Base-by-base conservation (phyloP, 345 rosid species). In the Ceriops decandra region DNA sequence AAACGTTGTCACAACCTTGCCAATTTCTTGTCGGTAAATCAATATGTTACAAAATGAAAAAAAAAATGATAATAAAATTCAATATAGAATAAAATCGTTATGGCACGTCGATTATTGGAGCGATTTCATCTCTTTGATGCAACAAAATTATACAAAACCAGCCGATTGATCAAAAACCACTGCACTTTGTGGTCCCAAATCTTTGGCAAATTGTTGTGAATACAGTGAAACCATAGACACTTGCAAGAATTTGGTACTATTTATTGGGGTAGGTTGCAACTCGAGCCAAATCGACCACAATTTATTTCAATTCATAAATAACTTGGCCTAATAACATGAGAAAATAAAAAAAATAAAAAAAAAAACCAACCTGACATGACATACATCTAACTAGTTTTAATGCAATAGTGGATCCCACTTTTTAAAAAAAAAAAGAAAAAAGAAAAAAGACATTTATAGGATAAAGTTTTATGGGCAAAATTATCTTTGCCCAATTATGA, bases 241-340 rank as follows among this genome's bases (percentile, higher is more conserved):
- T 52, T 36, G 16, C 68, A 60, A 64, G 36, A 10, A 1, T 2
- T 27, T 22, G 72, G 38, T 66, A 56, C 68, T 62, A 82, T 80
- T 84, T 63, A 84, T 68, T 73, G 69, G 1, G 82, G 81, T 73
- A 65, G 85, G 85, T 79, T 63, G 62, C 70, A 74, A 77, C 77
- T 77, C 4, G 63, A 85, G 80, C 76, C 75, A 84, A 84, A 82
- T 78, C 69, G 79, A 69, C 66, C 80, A 70, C 83, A 81, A 73
- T 79, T 83, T 68, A 81, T 85, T 86, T 74, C 86, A 82, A 70
- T 81, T 81, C 83, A 79, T 84, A 85, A 84, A 87, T 84, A 71
- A 71, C 65, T 71, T 77, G 76, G 77, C 78, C 80, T 61, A 46
- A 69, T 74, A 78, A 69, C 59, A 69, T 59, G 86, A 80, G 85